Conservation (phyloP, 2,329 filamentous ascomycete genomes). For the Daldinia eschscholtzii region DNA sequence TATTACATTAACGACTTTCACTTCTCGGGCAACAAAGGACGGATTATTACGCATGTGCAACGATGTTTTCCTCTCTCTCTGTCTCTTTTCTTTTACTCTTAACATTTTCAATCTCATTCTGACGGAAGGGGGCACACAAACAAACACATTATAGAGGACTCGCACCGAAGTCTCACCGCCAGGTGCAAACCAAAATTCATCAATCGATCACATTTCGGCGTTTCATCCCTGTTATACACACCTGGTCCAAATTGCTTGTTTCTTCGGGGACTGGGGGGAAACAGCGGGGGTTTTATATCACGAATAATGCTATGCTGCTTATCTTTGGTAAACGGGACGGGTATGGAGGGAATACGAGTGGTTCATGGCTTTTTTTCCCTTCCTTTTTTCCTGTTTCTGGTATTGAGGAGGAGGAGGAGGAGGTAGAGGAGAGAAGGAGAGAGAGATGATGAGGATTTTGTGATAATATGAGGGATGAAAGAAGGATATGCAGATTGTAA, state of each 20-base stretch:
- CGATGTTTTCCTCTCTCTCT: not conserved
- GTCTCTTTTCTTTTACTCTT: not conserved
- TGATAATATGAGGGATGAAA: not conserved
- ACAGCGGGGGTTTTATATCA: conserved; percentile 13
- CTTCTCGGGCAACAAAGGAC: conserved; percentile 15
- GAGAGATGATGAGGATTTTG: conserved; percentile 30
- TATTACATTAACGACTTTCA: conserved; percentile 5
- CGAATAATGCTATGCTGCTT: conserved; percentile 19
- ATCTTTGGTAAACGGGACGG: not conserved
- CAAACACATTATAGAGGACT: conserved; percentile 18
- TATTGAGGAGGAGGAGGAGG: not conserved
- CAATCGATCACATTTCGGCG: conserved; percentile 24
- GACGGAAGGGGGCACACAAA: conserved; percentile 27
- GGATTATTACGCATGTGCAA: conserved; percentile 23
- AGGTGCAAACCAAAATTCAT: conserved; percentile 26
- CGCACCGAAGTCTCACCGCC: conserved; percentile 10
- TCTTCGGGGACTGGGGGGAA: conserved; percentile 10
- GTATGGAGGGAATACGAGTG: not conserved
- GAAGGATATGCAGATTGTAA: conserved; percentile 36
- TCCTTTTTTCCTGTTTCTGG: not conserved
- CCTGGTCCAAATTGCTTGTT: conserved; percentile 12
- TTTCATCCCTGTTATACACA: conserved; percentile 19
- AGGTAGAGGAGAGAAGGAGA: not conserved
- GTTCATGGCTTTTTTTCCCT: not conserved
- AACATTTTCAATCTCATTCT: conserved; percentile 8